Base-by-base conservation (phyloP, 129 eudicot species). In the Heracleum sosnowskyi region DNA sequence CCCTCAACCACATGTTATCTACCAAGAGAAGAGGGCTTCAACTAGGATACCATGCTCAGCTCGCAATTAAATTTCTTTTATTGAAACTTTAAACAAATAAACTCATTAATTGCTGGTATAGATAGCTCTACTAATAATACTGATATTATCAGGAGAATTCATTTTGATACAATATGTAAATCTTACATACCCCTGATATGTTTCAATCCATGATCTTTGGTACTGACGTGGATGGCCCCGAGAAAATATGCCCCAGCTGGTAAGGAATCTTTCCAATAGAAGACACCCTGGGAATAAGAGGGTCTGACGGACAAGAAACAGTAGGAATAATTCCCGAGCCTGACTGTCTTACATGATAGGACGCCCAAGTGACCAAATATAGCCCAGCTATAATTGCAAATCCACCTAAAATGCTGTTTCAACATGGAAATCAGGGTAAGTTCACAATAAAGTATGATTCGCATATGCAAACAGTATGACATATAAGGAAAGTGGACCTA, bases 281-380 rank as follows among this genome's bases (percentile, higher is more conserved):
- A 5, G 85, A 83, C 46, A 77, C 89, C 64, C 81, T 84, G 73
- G 74, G 83, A 76, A 85, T 71, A n/a, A 87, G 87, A 16, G 97
- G 87, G 40, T 95, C 98, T 20, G 96, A 77, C 7, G 90, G 42
- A 34, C 86, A 82, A 76, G 85, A 71, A 77, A 81, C 80, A 75
- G 81, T 84, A 42, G 87, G 81, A 66, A 55, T 41, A 24, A 75
- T 46, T 33, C 85, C 87, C 22, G 76, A 45, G 35, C 78, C 79
- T 20, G 87, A 81, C 75, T 83, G 90, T 86, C 78, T 90, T 77
- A 89, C 97, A 79, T 88, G 86, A 79, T 86, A 80, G 24, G 91
- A 81, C 46, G 92, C 99, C 99, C 99, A 96, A 9, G 97, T 96
- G 73, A 96, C 99, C 91, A 92, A 66, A 81, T 96, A 96, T 40